Evolutionary conservation across 2,329 filamentous ascomycete species (phyloP).

Genomic region (Dothistroma pini): DNA sequence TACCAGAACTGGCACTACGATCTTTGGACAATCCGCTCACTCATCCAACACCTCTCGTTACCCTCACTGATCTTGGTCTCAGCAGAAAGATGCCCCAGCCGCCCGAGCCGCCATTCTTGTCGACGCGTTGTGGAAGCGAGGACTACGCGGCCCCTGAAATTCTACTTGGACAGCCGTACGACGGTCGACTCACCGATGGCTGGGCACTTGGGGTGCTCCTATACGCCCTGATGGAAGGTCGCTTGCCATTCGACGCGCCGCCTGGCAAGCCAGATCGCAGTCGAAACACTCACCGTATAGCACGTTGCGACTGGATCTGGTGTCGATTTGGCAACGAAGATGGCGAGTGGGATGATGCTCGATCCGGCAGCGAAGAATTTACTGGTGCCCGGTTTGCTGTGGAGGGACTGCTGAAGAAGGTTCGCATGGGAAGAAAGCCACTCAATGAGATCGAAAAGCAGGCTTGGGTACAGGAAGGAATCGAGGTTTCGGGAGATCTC

Average conservation of each 20-base stretch:
- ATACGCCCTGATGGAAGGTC: conserved; percentile 89
- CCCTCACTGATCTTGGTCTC: conserved; percentile 86
- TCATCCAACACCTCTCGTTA: conserved; percentile 79
- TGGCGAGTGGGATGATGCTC: conserved; percentile 76
- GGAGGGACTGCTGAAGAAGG: conserved; percentile 78
- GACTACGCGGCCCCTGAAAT: conserved; percentile 97
- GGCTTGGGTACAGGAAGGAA: conserved; percentile 73
- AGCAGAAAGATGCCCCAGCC: conserved; percentile 73
- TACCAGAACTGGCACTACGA: conserved; percentile 62
- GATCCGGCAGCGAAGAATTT: conserved; percentile 55
- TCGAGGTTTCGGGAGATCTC: conserved; percentile 61
- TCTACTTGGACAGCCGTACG: conserved; percentile 90
- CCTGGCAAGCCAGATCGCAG: conserved; percentile 73
- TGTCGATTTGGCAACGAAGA: conserved; percentile 77
- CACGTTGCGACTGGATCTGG: conserved; percentile 94
- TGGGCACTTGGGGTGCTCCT: conserved; percentile 94
- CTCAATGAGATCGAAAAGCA: conserved; percentile 68
- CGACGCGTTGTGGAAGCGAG: conserved; percentile 90
- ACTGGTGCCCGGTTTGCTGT: conserved; percentile 76
- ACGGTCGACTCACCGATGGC: conserved; percentile 85
- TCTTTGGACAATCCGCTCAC: conserved; percentile 63
- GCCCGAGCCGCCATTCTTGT: conserved; percentile 78
- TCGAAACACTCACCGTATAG: conserved; percentile 83
- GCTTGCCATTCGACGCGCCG: conserved; percentile 86
- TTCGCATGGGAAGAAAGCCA: conserved; percentile 68